Conservation (phyloP, 208 protist species). For the Endotrypanum monterogeii region DNA sequence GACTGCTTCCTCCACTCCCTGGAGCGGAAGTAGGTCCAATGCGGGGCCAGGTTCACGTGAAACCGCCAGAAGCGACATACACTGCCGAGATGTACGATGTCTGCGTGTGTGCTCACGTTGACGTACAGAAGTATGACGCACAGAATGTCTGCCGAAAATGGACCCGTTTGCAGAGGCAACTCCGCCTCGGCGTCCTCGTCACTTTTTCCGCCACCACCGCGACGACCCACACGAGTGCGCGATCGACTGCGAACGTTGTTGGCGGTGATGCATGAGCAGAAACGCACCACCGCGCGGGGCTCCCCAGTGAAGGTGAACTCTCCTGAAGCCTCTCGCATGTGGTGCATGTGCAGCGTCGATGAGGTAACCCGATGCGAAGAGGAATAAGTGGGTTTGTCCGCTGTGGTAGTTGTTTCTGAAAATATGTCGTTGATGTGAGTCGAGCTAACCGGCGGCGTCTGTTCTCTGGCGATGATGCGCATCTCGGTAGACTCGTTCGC, state of each 20-base stretch:
- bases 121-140: slow-evolving; percentile 77
- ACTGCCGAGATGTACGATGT: slow-evolving; percentile 64
- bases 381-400: slow-evolving; percentile 40
- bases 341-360: slow-evolving; percentile 37
- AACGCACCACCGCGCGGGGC: slow-evolving; percentile 67
- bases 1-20: slow-evolving; percentile 54
- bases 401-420: slow-evolving; percentile 47
- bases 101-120: slow-evolving; percentile 42
- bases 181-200: slow-evolving; percentile 5
- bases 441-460: slow-evolving; percentile 1
- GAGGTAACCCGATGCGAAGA: slow-evolving; percentile 33
- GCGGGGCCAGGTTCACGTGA: slow-evolving; percentile 76
- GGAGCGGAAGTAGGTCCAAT: slow-evolving; percentile 81
- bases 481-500: slow-evolving; percentile 14
- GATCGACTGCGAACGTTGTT: slow-evolving; percentile 22
- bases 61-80: slow-evolving; percentile 81
- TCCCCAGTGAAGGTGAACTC: slow-evolving; percentile 71
- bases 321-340: slow-evolving; percentile 36
- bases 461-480: slow-evolving; percentile 14
- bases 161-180: slow-evolving; percentile 59
- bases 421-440: slow-evolving; percentile 37
- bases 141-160: slow-evolving; percentile 75
- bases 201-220: background rate
- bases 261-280: slow-evolving; percentile 77
- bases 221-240: slow-evolving; percentile 3